Evolutionary conservation across 345 rosid genomes (phyloP).

Genomic region (Ceriops tagal): DNA sequence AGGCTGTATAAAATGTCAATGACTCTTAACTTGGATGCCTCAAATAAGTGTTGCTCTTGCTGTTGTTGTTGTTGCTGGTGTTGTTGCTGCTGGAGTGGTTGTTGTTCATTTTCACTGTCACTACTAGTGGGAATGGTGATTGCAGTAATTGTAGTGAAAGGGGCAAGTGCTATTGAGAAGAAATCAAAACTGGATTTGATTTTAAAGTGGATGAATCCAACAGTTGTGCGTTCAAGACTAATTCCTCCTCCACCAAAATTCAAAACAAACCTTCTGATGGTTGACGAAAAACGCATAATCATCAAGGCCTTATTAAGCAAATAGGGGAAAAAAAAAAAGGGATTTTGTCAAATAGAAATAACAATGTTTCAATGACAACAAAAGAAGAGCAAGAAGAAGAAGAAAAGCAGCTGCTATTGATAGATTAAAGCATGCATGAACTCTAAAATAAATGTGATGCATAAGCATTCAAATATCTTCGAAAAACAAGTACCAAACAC

Average conservation of each 20-base stretch:
- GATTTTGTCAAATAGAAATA: no score
- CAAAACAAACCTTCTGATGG: background rate
- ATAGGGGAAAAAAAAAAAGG: no score
- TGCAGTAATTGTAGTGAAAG: background rate
- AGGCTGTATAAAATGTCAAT: conserved; percentile 8
- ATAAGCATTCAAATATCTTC: background rate
- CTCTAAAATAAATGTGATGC: no score
- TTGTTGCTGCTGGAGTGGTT: background rate
- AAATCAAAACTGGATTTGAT: background rate
- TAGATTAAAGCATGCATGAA: no score
- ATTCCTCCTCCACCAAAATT: background rate
- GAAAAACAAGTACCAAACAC: background rate
- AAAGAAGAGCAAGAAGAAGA: no score
- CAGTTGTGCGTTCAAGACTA: background rate
- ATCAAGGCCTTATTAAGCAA: background rate
- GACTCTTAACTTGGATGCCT: background rate
- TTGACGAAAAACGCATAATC: background rate
- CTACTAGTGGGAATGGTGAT: background rate
- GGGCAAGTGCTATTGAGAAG: background rate
- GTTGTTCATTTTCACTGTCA: background rate
- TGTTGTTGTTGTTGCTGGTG: background rate
- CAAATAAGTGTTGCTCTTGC: background rate
- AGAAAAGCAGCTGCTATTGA: no score
- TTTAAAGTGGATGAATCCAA: background rate
- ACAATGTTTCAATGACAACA: no score